Evolutionary conservation across 768 basidiomycete species (phyloP), one percentile per base, ranked within the genome.

Genomic region (Leccinum aurantiacum): DNA sequence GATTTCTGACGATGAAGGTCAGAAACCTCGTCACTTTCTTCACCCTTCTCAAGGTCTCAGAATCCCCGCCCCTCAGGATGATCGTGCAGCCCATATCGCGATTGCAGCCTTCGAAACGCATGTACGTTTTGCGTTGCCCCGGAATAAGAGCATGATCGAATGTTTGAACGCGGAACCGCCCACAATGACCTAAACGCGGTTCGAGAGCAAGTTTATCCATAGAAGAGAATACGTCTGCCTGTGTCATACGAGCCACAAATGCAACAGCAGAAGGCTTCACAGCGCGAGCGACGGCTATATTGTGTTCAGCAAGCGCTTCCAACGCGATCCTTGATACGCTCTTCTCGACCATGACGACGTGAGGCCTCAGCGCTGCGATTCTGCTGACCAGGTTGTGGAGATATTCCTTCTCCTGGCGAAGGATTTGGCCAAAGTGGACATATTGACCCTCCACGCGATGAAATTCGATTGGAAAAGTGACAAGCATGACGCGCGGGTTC

Each of bases 51-150:
- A 99, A 76, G 0, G 86, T 91, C 41, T 89, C 88, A 57, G 89
- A 80, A 68, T 95, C 84, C 4, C 85, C 95, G 10, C 97, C 97
- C 47, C 97, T 84, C 50, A 99, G 74, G 41, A 98, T 81, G 65
- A 99, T 89, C 2, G 97, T 98, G 64, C 95, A 98, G 0, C 95
- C 95, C 83, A 93, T 90, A 63, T 97, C 93, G 53, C 84, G 84
- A 69, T 84, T 90, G 68, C 95, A 97, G 2, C 96, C 96, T 74
- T 99, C 97, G 68, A 99, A 98, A 1, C 97, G 89, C 93, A 99
- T 95, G 69, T 93, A 91, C 0, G 96, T 93, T 79, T 99, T 99
- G 58, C 97, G 82, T 17, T 83, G 84, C 19, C 94, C 95, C n/a
- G 95, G 94, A 46, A 98, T 99, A 44, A 95, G 80, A 13, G 85